Percentiles rank a stretch among this genome's conserved stretches.
Evolutionary conservation across 306 rosid genomes (phyloP).

Genomic region (Sphenostylis stenocarpa): DNA sequence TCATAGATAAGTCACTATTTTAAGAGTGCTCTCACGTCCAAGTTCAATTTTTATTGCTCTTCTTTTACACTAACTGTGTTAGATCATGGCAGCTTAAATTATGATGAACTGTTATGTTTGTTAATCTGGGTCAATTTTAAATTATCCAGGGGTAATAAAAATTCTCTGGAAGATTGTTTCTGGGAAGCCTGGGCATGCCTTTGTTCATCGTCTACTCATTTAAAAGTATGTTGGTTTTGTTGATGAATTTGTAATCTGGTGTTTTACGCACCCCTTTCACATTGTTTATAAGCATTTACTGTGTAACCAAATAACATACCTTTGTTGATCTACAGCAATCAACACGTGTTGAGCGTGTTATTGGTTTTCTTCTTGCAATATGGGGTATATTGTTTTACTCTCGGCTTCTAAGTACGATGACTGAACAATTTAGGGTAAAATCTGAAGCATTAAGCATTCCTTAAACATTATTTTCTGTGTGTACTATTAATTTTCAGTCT

Average conservation of each 20-base stretch:
- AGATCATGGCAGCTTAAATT: constrained; percentile 11
- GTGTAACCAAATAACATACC: constrained; percentile 7
- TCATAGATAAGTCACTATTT: constrained; percentile 30
- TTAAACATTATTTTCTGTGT: constrained; percentile 25
- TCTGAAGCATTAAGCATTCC: constrained; percentile 21
- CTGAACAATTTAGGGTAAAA: constrained; percentile 95
- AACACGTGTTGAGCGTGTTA: constrained; percentile 87
- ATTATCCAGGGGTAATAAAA: constrained; percentile 51
- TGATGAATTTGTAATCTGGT: constrained; percentile 28
- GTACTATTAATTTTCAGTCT: constrained; percentile 36
- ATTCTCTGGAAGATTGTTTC: constrained; percentile 86
- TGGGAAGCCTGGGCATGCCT: constrained; percentile 99
- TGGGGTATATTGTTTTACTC: constrained; percentile 96
- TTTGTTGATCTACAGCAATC: constrained; percentile 60
- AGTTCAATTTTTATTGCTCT: constrained; percentile 17
- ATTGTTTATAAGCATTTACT: constrained; percentile 27
- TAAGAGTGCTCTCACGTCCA: constrained; percentile 8
- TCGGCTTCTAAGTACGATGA: constrained; percentile 91
- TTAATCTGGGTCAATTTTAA: constrained; percentile 32
- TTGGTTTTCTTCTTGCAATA: constrained; percentile 92
- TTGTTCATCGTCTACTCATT: constrained; percentile 80
- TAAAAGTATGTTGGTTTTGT: constrained; percentile 55
- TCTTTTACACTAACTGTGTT: neutral
- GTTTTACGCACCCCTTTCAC: neutral
- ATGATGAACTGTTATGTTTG: constrained; percentile 25